Percentiles rank a stretch among this genome's conserved stretches.
phyloP scores from a whole-genome alignment of 768 basidiomycete genomes.

The Boletus eberwhitei region DNA sequence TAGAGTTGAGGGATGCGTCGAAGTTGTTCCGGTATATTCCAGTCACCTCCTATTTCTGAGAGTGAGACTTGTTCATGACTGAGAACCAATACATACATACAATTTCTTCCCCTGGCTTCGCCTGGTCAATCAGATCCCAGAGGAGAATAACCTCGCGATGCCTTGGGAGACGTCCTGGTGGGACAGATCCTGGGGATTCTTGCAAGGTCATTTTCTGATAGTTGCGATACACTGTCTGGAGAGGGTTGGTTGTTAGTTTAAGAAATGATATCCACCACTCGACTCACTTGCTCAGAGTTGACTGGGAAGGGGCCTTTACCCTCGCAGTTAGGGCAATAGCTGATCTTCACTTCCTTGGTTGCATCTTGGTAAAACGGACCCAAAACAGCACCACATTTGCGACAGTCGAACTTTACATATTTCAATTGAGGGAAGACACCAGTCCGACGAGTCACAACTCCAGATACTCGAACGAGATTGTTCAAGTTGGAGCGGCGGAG shows the following conservation, averaged over 20 bases:
- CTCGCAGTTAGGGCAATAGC: conserved; percentile 92
- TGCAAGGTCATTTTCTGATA: conserved; percentile 99
- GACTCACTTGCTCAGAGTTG: conserved; percentile 87
- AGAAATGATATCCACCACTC: background rate
- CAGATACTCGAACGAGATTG: conserved; percentile 91
- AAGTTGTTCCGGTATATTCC: conserved; percentile 99
- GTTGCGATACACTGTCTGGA: conserved; percentile 93
- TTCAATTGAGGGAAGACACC: conserved; percentile 99
- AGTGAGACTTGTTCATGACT: conserved; percentile 5
- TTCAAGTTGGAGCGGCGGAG: conserved; percentile 90
- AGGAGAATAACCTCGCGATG: conserved; percentile 95
- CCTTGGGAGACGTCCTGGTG: conserved; percentile 93
- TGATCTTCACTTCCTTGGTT: conserved; percentile 88
- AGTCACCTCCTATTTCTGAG: conserved; percentile 76
- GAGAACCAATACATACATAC: conserved; percentile 44
- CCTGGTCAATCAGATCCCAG: conserved; percentile 97
- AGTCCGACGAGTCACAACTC: conserved; percentile 92
- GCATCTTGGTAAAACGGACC: conserved; percentile 99
- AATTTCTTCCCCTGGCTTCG: conserved; percentile 98
- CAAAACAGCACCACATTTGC: conserved; percentile 88
- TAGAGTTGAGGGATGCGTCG: conserved; percentile 94
- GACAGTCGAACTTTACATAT: conserved; percentile 98
- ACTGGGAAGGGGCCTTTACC: conserved; percentile 93
- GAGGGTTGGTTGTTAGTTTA: background rate
- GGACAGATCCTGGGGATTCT: conserved; percentile 96